Base-by-base conservation (phyloP, 2,329 filamentous ascomycete genomes). In the Diaporthe sp. region DNA sequence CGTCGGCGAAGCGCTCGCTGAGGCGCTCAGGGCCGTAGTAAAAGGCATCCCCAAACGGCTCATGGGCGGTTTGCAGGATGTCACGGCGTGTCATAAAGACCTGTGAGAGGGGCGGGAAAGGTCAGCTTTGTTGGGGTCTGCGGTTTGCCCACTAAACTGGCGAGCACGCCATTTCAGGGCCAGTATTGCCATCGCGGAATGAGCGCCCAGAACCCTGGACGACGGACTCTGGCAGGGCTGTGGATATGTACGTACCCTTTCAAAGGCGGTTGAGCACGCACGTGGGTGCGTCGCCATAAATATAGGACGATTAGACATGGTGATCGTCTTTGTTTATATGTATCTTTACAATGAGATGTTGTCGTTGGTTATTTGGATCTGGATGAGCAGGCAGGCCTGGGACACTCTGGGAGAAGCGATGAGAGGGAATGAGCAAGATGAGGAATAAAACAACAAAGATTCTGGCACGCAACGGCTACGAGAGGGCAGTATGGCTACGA, bases 1-100 rank as follows among this genome's bases (percentile, higher is more conserved):
- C 94, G 60, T 93, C 83, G 81, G 93, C 92, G 82, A 95, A 99
- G 80, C 97, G 92, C 71, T 90, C 87, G 81, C 94, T 93, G 79
- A 98, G 89, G 79, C 95, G 91, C 86, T 99, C 97, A 9, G 96
- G 96, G 71, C 97, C 96, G 82, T 94, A 98, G 87, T 98, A 98
- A 83, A 96, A 98, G 77, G 96, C 94, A 85, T 98, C 97, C 72
- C 96, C 96, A 85, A 98, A 98, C 7, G 97, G 97, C 87, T 99
- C 97, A 84, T 98, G 97, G 80, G 97, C 89, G 83, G 95, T 98
- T 80, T 93, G 89, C 76, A 98, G 90, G 72, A 89, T 92, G 82
- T 98, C 93, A 80, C 91, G 91, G 79, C 95, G 94, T 80, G 96
- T 98, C 96, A 98, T 98, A 85, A 99, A 98, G 79, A 98, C 96